These are phyloP conservation scores for Neofusicoccum parvum DNA, from an alignment of 2,329 filamentous ascomycete species.

Conservation along the genomic window DNA sequence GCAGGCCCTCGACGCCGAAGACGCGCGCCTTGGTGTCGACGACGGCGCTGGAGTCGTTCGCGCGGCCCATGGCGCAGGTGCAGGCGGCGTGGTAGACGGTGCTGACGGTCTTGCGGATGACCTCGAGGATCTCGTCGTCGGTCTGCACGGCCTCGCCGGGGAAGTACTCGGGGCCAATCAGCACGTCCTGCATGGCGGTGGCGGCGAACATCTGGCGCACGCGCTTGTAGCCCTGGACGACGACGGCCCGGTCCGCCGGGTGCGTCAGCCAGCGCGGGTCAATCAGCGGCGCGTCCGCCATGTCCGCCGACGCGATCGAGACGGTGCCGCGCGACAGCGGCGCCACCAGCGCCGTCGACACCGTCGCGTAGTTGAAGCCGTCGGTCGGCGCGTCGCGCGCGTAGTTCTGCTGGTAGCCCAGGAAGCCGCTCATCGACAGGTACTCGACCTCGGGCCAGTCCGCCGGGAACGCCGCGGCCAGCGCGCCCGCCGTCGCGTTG, in stretches of 20 bases:
- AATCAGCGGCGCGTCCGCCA: slow-evolving; percentile 53
- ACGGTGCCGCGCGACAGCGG: slow-evolving; percentile 58
- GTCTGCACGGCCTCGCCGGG: slow-evolving; percentile 46
- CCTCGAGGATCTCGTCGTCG: slow-evolving; percentile 54
- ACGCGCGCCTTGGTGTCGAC: slow-evolving; percentile 27
- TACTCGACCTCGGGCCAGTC: slow-evolving; percentile 30
- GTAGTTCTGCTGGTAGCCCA: slow-evolving; percentile 16
- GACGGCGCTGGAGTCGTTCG: slow-evolving; percentile 22
- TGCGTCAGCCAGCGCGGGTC: slow-evolving; percentile 46
- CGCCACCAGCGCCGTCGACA: slow-evolving; percentile 33
- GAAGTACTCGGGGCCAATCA: slow-evolving; percentile 60
- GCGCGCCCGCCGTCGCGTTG: neutral
- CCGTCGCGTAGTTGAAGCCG: slow-evolving; percentile 29
- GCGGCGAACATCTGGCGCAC: slow-evolving; percentile 30
- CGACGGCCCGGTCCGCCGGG: slow-evolving; percentile 34
- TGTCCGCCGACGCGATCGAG: slow-evolving; percentile 56
- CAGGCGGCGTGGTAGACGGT: neutral
- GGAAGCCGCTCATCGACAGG: neutral
- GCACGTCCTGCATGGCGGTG: slow-evolving; percentile 30
- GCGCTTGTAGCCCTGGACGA: slow-evolving; percentile 36
- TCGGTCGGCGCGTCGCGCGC: slow-evolving; percentile 24
- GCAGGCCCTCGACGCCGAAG: slow-evolving; percentile 27
- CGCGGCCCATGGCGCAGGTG: neutral
- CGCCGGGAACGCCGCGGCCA: slow-evolving; percentile 20
- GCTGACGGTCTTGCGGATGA: slow-evolving; percentile 53